These are phyloP conservation scores for Russula sp. DNA, from an alignment of 768 basidiomycete genomes.

Conservation along the genomic window DNA sequence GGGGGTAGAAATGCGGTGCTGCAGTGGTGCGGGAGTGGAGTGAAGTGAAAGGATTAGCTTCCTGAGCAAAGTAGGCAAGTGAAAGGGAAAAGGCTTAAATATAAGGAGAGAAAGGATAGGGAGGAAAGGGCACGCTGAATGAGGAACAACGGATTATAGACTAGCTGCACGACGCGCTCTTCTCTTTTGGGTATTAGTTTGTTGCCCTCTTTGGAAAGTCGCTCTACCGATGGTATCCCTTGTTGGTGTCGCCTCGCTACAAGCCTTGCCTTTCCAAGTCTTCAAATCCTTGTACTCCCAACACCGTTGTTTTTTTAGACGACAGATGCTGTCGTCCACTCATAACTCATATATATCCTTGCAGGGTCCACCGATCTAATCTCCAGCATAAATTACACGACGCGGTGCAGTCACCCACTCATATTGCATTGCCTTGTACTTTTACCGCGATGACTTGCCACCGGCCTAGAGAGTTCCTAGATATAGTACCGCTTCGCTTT, in stretches of 20 bases:
- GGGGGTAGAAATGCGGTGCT: background rate
- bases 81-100: slow-evolving; percentile 25
- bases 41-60: slow-evolving; percentile 7
- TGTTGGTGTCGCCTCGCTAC: slow-evolving; percentile 8
- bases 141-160: slow-evolving; percentile 22
- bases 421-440: background rate
- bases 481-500: background rate
- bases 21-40: too few species aligned
- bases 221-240: slow-evolving; percentile 9
- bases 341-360: background rate
- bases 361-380: background rate
- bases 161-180: background rate
- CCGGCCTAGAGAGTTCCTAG: background rate
- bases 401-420: background rate
- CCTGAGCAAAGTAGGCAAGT: slow-evolving; percentile 29
- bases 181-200: slow-evolving; percentile 30
- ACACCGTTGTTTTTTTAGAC: slow-evolving; percentile 11
- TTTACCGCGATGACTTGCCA: background rate
- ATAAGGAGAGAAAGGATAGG: slow-evolving; percentile 24
- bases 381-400: background rate
- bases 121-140: slow-evolving; percentile 25
- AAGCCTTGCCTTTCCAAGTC: slow-evolving; percentile 27
- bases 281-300: slow-evolving; percentile 18
- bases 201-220: slow-evolving; percentile 25
- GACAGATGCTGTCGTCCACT: background rate